Evolutionary conservation across 805 yeast genomes (phyloP), one percentile per base, ranked within the genome.

Genomic region (Zygotorulaspora danielsina): DNA sequence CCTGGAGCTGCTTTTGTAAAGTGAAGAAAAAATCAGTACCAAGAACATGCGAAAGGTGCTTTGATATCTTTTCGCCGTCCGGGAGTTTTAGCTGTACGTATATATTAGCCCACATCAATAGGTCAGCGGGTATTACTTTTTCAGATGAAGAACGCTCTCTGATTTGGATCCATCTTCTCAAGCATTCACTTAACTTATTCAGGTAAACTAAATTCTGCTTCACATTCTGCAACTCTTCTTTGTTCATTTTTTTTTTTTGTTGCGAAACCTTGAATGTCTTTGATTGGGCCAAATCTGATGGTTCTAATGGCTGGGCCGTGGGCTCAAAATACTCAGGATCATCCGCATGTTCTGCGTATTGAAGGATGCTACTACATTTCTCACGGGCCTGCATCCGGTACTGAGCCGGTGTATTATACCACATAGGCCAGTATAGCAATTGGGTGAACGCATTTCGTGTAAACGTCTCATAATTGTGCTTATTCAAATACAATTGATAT

Each of bases 361-460:
- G 53, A 10, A 59, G 38, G 16, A 45, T 30, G 11, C 49, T 42
- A 18, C 50, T 48, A 26, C 61, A 55, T 21, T 41, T 25, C 17
- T 42, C 34, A 11, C 49, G 41, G 4, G 54, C 50, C 2, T 33
- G 29, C 3, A 49, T 31, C 30, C 62, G 39, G 22, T 46, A 39
- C 13, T 38, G 38, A 24, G 51, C 22, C 1, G 89, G 88, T 16
- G 81, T 77, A 44, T 75, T 75, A 55, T 81, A 82, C 73, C 81
- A 84, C 74, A 81, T 71, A 7, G 89, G 90, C 63, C 82, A 83
- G 5, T 84, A 81, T 13, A 81, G 59, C 40, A 75, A 70, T 3
- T 64, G 49, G 31, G 69, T 64, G 54, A 80, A 80, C 12, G 72
- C 50, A 16, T 72, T 72, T 44, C 85, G 67, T 3, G 87, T 75